Percentiles rank a stretch among this genome's conserved stretches.
phyloP scores from a whole-genome alignment of 176 grass and related monocot species.

The Musa acuminata region DNA sequence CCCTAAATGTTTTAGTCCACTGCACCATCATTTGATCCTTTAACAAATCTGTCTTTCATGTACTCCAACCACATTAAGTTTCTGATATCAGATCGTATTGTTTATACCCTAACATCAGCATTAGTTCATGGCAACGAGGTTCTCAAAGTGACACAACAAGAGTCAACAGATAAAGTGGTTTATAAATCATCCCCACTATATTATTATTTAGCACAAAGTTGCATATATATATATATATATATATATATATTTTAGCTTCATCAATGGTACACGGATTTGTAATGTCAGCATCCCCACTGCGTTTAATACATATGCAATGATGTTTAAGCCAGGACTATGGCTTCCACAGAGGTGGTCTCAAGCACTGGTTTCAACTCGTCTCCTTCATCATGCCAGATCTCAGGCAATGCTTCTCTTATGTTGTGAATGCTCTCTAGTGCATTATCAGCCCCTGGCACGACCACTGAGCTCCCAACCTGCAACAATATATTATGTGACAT shows the following conservation, averaged over 20 bases:
- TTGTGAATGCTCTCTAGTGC: conserved; percentile 98
- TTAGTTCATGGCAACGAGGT: too few relatives aligned
- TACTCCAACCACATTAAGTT: background rate
- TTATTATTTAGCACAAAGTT: too few relatives aligned
- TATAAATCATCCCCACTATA: too few relatives aligned
- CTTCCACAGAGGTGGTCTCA: conserved; percentile 41
- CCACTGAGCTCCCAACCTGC: conserved; percentile 78
- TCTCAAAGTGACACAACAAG: too few relatives aligned
- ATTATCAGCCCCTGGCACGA: conserved; percentile 56
- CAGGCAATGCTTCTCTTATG: conserved; percentile 83
- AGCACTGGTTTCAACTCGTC: conserved; percentile 43
- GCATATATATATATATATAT: too few relatives aligned
- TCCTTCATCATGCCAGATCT: conserved; percentile 52
- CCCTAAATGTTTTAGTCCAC: background rate
- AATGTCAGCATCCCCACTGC: too few relatives aligned
- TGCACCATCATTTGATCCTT: background rate
- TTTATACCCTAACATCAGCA: too few relatives aligned
- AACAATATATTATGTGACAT: background rate
- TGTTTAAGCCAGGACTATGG: conserved; percentile 54
- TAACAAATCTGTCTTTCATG: background rate
- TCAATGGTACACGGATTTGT: too few relatives aligned
- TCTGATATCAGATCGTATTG: background rate
- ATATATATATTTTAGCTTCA: too few relatives aligned
- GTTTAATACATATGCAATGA: background rate
- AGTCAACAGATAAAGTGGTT: too few relatives aligned